Evolutionary conservation across 345 rosid genomes (phyloP).

Genomic region (Barbarea vulgaris): DNA sequence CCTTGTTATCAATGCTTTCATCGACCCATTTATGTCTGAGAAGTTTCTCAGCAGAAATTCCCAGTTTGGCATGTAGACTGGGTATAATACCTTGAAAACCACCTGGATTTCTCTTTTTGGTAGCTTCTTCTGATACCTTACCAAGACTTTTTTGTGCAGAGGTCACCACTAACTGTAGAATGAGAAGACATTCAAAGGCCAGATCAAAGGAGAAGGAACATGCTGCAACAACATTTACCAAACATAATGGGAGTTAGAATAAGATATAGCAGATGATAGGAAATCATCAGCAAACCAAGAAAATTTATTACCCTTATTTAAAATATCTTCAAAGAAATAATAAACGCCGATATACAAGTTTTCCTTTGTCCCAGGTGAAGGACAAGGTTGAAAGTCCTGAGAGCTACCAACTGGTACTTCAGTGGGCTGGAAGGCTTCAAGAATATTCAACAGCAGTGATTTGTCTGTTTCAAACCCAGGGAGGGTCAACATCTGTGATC

Average conservation of each 20-base stretch:
- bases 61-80: constrained; percentile 50
- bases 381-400: constrained; percentile 48
- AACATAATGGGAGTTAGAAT: constrained; percentile 7
- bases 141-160: constrained; percentile 49
- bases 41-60: constrained; percentile 68
- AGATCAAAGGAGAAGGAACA: constrained; percentile 71
- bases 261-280: constrained; percentile 7
- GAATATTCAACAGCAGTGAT: constrained; percentile 55
- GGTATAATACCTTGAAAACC: constrained; percentile 45
- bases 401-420: constrained; percentile 43
- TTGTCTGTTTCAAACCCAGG: constrained; percentile 53
- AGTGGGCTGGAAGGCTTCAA: constrained; percentile 66
- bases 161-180: constrained; percentile 57
- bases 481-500: constrained; percentile 58
- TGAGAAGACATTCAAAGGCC: constrained; percentile 68
- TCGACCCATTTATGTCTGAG: constrained; percentile 60
- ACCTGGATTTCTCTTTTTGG: constrained; percentile 31
- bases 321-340: constrained; percentile 61
- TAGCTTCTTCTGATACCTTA: constrained; percentile 46
- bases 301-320: constrained; percentile 52
- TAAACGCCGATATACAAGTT: constrained; percentile 63
- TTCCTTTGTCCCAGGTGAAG: constrained; percentile 62
- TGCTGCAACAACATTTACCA: constrained; percentile 54
- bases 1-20: constrained; percentile 59
- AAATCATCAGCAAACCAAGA: constrained; percentile 2